These are phyloP conservation scores for Orbilia blumenaviensis DNA, from an alignment of 2,329 filamentous ascomycete species.

Conservation along the genomic window DNA sequence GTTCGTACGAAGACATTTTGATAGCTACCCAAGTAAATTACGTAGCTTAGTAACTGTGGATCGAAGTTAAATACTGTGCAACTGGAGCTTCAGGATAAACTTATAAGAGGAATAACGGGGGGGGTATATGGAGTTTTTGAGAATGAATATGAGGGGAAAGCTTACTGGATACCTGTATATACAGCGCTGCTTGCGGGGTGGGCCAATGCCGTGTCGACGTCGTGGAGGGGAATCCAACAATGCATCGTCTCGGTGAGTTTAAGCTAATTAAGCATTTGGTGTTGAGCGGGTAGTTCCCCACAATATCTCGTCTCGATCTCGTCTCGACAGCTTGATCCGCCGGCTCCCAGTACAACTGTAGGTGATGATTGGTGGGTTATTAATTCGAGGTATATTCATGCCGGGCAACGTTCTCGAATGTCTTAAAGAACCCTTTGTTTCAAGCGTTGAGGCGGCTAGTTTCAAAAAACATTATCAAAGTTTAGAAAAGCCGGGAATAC, in stretches of 20 bases:
- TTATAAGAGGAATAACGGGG: too few species aligned
- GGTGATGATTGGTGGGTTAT: constrained; percentile 4
- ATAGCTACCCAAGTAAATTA: neutral
- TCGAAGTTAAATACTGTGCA: neutral
- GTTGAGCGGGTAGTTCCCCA: constrained; percentile 25
- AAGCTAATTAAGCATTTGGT: neutral
- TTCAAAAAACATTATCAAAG: too few species aligned
- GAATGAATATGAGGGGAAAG: neutral
- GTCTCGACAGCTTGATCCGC: constrained; percentile 30
- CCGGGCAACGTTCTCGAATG: too few species aligned
- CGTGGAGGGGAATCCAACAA: too few species aligned
- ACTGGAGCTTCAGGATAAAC: too few species aligned
- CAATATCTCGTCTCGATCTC: constrained; percentile 48
- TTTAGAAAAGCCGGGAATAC: too few species aligned
- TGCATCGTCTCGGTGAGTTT: constrained; percentile 25
- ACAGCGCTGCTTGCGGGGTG: neutral
- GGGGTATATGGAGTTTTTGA: too few species aligned
- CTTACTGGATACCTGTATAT: neutral
- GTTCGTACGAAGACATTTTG: constrained; percentile 33
- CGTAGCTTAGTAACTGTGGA: too few species aligned
- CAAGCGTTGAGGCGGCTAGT: too few species aligned
- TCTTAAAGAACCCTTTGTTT: too few species aligned
- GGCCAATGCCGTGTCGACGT: too few species aligned
- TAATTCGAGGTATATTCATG: too few species aligned
- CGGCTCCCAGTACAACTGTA: neutral